Evolutionary conservation across 2,329 filamentous ascomycete species (phyloP).

Genomic region (Neophaeococcomyces mojaviensis): DNA sequence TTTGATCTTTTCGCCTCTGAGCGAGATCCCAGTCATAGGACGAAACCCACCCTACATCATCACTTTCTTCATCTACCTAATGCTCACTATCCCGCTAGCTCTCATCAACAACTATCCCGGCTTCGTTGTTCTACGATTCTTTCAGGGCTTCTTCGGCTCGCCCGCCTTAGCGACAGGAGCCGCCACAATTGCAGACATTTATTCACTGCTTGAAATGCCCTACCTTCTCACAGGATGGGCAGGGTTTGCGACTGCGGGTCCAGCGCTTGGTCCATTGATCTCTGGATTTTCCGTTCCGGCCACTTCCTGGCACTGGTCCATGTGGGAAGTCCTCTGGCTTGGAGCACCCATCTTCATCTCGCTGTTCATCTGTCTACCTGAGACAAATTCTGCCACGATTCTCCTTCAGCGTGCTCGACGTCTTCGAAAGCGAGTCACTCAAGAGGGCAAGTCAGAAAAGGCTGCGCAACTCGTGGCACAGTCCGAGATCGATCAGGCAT

Average conservation of each 20-base stretch:
- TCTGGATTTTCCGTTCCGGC: slow-evolving; percentile 53
- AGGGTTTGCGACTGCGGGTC: slow-evolving; percentile 34
- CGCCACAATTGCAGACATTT: slow-evolving; percentile 40
- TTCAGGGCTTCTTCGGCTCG: slow-evolving; percentile 61
- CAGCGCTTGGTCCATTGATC: slow-evolving; percentile 54
- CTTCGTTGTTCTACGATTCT: slow-evolving; percentile 56
- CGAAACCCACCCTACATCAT: slow-evolving; percentile 61
- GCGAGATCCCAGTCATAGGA: slow-evolving; percentile 60
- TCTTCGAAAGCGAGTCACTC: slow-evolving; percentile 53
- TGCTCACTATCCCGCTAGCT: slow-evolving; percentile 59
- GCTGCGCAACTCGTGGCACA: slow-evolving; percentile 48
- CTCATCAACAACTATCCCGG: slow-evolving; percentile 56
- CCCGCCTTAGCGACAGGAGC: slow-evolving; percentile 55
- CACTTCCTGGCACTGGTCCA: slow-evolving; percentile 53
- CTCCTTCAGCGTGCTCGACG: slow-evolving; percentile 55
- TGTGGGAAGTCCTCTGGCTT: slow-evolving; percentile 55
- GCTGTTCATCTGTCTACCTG: slow-evolving; percentile 57
- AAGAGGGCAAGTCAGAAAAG: slow-evolving; percentile 18
- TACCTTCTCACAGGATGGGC: slow-evolving; percentile 56
- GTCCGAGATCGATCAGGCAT: slow-evolving; percentile 55
- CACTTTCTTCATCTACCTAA: slow-evolving; percentile 60
- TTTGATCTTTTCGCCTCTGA: slow-evolving; percentile 51
- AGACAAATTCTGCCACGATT: slow-evolving; percentile 54
- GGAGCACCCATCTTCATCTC: slow-evolving; percentile 50
- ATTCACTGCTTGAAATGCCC: slow-evolving; percentile 48